A percentile compares a stretch with the other conserved stretches of the same genome.
phyloP scores from a whole-genome alignment of 257 asterid genomes.

The Capsicum baccatum region DNA sequence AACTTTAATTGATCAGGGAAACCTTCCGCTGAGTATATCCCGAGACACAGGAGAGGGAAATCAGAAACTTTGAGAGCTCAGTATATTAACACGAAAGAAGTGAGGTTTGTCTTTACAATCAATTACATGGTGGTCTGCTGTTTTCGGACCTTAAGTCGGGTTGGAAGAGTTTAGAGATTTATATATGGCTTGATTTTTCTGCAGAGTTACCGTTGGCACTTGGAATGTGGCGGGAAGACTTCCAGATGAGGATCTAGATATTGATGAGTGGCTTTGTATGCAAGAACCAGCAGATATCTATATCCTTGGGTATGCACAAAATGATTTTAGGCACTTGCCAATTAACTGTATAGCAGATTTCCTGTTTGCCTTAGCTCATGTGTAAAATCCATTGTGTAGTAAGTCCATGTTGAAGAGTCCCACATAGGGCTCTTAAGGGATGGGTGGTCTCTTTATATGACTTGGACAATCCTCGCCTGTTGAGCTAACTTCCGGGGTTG shows the following conservation, averaged over 20 bases:
- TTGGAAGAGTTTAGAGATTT: background rate
- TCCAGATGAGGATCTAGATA: slow-evolving; percentile 73
- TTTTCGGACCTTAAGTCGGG: background rate
- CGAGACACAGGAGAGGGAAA: slow-evolving; percentile 83
- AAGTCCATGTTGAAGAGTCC: background rate
- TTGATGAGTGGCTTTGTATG: slow-evolving; percentile 85
- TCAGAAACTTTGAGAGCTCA: slow-evolving; percentile 83
- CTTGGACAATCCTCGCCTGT: background rate
- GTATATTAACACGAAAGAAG: slow-evolving; percentile 85
- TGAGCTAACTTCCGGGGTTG: background rate
- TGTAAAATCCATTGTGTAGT: background rate
- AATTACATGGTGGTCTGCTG: slow-evolving; percentile 6
- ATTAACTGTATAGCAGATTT: background rate
- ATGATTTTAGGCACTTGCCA: background rate
- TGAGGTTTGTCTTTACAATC: slow-evolving; percentile 71
- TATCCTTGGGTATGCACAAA: slow-evolving; percentile 69
- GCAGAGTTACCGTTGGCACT: slow-evolving; percentile 81
- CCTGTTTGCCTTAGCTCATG: background rate
- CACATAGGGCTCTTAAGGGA: background rate
- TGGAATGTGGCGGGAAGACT: slow-evolving; percentile 92
- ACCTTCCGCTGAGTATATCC: slow-evolving; percentile 38
- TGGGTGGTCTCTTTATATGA: too few species aligned
- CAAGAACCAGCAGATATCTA: slow-evolving; percentile 87
- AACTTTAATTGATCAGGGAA: slow-evolving; percentile 46
- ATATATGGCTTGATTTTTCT: background rate